A percentile compares a stretch with the other conserved stretches of the same genome.
phyloP scores from a whole-genome alignment of 257 asterid genomes.

The Gentiana dahurica region DNA sequence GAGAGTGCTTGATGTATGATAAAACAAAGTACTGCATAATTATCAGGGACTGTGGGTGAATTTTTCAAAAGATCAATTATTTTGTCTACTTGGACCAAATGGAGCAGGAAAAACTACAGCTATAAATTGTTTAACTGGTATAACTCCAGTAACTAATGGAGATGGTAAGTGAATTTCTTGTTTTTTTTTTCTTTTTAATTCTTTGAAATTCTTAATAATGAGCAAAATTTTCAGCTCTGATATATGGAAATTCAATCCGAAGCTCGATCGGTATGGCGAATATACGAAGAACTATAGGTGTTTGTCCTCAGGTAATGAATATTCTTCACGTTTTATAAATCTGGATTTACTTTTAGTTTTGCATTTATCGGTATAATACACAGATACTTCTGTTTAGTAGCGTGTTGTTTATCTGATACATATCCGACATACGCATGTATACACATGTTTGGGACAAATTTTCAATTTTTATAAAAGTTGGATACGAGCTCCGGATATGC shows the following conservation, averaged over 20 bases:
- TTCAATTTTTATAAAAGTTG: too few species aligned
- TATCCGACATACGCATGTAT: too few species aligned
- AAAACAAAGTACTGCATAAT: slow-evolving; percentile 1
- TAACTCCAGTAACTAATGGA: slow-evolving; percentile 81
- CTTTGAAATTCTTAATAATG: neutral
- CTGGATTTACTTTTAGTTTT: too few species aligned
- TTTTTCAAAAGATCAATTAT: slow-evolving; percentile 83
- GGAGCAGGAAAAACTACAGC: slow-evolving; percentile 98
- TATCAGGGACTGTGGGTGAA: slow-evolving; percentile 90
- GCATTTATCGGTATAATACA: too few species aligned
- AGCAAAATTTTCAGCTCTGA: slow-evolving; percentile 46
- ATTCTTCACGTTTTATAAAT: slow-evolving; percentile 9
- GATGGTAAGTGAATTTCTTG: slow-evolving; percentile 47
- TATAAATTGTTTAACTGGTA: slow-evolving; percentile 87
- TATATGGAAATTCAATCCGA: slow-evolving; percentile 75
- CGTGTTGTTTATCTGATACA: too few species aligned
- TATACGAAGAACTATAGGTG: slow-evolving; percentile 83
- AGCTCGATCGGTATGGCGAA: slow-evolving; percentile 72
- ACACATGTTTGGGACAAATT: too few species aligned
- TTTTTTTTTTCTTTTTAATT: neutral
- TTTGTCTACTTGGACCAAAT: slow-evolving; percentile 96
- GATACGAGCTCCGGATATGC: too few species aligned
- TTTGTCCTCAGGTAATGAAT: slow-evolving; percentile 78
- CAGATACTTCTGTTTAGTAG: too few species aligned
- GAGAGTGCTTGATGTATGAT: neutral